Conservation (phyloP, 2,329 filamentous ascomycete species). For the Epicoccum nigrum region DNA sequence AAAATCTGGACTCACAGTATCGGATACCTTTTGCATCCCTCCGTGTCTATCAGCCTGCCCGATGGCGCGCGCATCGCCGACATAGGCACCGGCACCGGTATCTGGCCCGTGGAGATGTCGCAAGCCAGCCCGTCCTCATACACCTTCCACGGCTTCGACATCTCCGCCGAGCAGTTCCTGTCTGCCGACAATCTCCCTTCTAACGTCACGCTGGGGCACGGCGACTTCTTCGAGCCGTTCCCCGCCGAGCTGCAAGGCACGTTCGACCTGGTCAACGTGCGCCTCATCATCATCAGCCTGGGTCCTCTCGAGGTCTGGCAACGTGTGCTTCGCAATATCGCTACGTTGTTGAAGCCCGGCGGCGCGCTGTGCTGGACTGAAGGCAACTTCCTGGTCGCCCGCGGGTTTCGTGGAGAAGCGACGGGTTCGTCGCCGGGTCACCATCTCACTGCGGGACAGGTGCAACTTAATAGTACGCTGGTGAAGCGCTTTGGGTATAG, state of each 20-base stretch:
- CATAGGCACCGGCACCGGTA: slow-evolving; percentile 39
- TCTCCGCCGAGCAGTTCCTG: slow-evolving; percentile 32
- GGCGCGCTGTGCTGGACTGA: slow-evolving; percentile 41
- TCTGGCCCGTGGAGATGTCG: slow-evolving; percentile 37
- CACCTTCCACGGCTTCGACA: slow-evolving; percentile 39
- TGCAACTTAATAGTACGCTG: slow-evolving; percentile 30
- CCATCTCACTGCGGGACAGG: slow-evolving; percentile 27
- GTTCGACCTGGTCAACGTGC: slow-evolving; percentile 42
- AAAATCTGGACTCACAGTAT: slow-evolving; percentile 35
- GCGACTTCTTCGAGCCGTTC: slow-evolving; percentile 38
- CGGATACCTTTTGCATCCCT: slow-evolving; percentile 36
- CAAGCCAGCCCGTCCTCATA: slow-evolving; percentile 26
- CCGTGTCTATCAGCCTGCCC: slow-evolving; percentile 24
- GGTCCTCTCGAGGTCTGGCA: slow-evolving; percentile 30
- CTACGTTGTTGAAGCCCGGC: slow-evolving; percentile 37
- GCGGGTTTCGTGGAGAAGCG: slow-evolving; percentile 27
- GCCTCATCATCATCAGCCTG: slow-evolving; percentile 38
- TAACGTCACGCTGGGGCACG: slow-evolving; percentile 31
- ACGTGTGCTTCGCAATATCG: slow-evolving; percentile 28
- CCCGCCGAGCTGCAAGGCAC: slow-evolving; percentile 31
- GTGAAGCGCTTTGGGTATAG: slow-evolving; percentile 31
- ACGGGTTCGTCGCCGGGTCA: slow-evolving; percentile 21
- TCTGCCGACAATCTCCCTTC: slow-evolving; percentile 20
- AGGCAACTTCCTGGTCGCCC: slow-evolving; percentile 32
- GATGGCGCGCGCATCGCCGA: slow-evolving; percentile 37